Conservation (phyloP, 2,329 filamentous ascomycete species). For the Diaporthe velutina region DNA sequence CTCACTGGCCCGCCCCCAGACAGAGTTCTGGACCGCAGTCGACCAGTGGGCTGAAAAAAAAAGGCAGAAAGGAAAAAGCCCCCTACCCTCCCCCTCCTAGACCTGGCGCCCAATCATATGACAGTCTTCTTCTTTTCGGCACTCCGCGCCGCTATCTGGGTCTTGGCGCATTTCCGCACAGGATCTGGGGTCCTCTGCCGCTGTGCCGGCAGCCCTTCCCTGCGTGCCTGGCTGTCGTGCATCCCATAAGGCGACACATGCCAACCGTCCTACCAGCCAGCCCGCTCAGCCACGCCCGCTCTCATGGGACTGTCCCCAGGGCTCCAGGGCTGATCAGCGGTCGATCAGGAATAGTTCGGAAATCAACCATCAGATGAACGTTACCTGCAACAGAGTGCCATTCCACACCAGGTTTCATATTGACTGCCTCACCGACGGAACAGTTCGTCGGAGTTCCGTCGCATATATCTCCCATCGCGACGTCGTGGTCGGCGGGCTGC, state of each 20-base stretch:
- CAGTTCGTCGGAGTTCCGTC: neutral
- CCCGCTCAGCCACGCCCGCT: slow-evolving; percentile 4
- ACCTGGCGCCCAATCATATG: neutral
- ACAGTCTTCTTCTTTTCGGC: neutral
- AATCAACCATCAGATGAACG: slow-evolving; percentile 8
- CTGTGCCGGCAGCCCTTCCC: neutral
- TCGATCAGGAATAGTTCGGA: neutral
- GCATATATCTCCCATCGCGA: neutral
- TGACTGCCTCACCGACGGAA: slow-evolving; percentile 21
- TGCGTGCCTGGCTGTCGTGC: neutral
- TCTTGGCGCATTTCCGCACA: slow-evolving; percentile 3
- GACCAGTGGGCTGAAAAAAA: slow-evolving; percentile 2
- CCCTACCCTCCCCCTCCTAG: neutral
- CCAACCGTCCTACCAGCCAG: too few species aligned
- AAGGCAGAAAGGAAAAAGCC: neutral
- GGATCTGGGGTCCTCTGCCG: slow-evolving; percentile 21
- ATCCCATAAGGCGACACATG: slow-evolving; percentile 6
- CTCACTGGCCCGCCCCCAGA: slow-evolving; percentile 16
- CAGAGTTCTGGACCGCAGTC: slow-evolving; percentile 7
- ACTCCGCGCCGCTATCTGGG: slow-evolving; percentile 25
- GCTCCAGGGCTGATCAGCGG: slow-evolving; percentile 17
- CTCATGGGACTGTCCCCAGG: neutral
- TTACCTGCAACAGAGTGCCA: slow-evolving; percentile 4
- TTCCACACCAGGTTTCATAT: slow-evolving; percentile 17
- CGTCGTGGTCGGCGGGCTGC: neutral